Percentiles rank a stretch among this genome's conserved stretches.
Conservation (phyloP, 179 eudicot genomes). For the Silene noctiflora region DNA sequence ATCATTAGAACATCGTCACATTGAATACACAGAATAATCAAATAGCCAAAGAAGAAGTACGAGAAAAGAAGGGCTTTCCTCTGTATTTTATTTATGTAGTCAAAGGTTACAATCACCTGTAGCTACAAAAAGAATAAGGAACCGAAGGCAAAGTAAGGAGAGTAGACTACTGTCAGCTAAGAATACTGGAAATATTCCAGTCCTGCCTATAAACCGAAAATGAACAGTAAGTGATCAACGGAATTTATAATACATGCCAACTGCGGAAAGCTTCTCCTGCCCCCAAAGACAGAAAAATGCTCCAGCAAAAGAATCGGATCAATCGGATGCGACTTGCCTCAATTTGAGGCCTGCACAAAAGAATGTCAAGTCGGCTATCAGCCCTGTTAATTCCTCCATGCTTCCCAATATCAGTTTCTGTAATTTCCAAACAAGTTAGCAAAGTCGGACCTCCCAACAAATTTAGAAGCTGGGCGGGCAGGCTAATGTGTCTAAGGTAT, state of each 20-base stretch:
- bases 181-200: slow-evolving; percentile 21
- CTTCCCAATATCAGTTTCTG: slow-evolving; percentile 36
- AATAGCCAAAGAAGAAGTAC: neutral
- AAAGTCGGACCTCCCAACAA: slow-evolving; percentile 35
- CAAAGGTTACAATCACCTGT: slow-evolving; percentile 36
- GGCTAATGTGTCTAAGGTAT: slow-evolving; percentile 13
- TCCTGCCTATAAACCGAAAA: slow-evolving; percentile 38
- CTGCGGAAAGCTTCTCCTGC: slow-evolving; percentile 44
- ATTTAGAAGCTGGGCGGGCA: slow-evolving; percentile 25
- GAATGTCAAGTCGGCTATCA: slow-evolving; percentile 35
- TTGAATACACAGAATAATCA: neutral
- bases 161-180: slow-evolving; percentile 31
- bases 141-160: slow-evolving; percentile 37
- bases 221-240: slow-evolving; percentile 38
- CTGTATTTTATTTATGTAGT: slow-evolving; percentile 40
- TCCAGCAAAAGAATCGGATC: slow-evolving; percentile 43
- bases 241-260: slow-evolving; percentile 21
- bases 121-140: slow-evolving; percentile 58
- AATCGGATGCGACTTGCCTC: slow-evolving; percentile 39
- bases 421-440: slow-evolving; percentile 44
- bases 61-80: slow-evolving; percentile 20
- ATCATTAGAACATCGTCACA: neutral
- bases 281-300: slow-evolving; percentile 50
- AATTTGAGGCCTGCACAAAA: slow-evolving; percentile 71
- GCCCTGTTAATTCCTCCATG: slow-evolving; percentile 42